A percentile compares a stretch with the other conserved stretches of the same genome.
Conservation (phyloP, 129 eudicot species). For the Ambrosia artemisiifolia region DNA sequence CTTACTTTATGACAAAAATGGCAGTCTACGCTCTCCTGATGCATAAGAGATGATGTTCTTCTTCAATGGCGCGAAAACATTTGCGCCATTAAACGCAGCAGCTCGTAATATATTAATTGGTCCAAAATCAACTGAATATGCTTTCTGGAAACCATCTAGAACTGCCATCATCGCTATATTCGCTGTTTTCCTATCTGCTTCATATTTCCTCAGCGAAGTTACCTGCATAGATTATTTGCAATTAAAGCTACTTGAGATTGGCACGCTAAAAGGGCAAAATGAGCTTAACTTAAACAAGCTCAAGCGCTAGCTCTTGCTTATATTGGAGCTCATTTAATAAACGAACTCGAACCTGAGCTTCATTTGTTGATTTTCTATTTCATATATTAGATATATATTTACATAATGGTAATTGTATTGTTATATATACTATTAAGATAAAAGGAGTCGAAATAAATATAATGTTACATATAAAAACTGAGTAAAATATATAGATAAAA, state of each 20-base stretch:
- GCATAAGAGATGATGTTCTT: constrained; percentile 79
- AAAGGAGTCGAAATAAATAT: too few relatives aligned
- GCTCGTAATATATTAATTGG: constrained; percentile 75
- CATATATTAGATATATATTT: too few relatives aligned
- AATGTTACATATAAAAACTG: too few relatives aligned
- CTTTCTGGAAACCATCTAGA: constrained; percentile 91
- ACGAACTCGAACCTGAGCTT: too few relatives aligned
- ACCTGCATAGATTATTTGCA: constrained; percentile 34
- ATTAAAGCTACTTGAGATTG: neutral
- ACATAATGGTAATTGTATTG: too few relatives aligned
- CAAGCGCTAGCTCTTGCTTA: too few relatives aligned
- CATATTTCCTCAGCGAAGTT: constrained; percentile 64
- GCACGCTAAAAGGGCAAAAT: neutral
- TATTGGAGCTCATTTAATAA: too few relatives aligned
- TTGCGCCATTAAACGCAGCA: constrained; percentile 81
- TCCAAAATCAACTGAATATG: constrained; percentile 79
- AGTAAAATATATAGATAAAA: too few relatives aligned
- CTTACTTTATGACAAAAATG: constrained; percentile 51
- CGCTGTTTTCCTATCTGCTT: constrained; percentile 78
- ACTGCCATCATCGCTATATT: constrained; percentile 86
- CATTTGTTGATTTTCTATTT: too few relatives aligned
- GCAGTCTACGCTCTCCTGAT: constrained; percentile 77
- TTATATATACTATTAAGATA: too few relatives aligned
- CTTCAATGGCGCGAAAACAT: constrained; percentile 67
- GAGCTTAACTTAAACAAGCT: too few relatives aligned